Evolutionary conservation across 2,329 filamentous ascomycete species (phyloP), one percentile per base, ranked within the genome.

Genomic region (Aureobasidium sp.): DNA sequence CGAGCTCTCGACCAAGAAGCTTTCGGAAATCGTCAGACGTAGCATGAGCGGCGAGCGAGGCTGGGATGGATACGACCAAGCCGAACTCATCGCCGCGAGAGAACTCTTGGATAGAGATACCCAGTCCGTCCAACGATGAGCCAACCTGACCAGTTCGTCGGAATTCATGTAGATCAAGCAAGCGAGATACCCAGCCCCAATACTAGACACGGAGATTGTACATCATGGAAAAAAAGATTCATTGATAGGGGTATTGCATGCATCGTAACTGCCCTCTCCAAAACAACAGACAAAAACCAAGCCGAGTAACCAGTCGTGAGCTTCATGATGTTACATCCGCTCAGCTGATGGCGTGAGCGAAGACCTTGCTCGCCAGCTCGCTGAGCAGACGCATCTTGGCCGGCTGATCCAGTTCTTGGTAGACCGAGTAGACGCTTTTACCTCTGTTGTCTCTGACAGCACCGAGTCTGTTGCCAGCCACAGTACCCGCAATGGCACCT

Each of bases 391-490:
- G 85, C 59, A 90, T 85, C 69, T 90, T 88, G 69, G 96, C 92
- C 54, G 80, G 81, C 73, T 90, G 88, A 54, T 91, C 91, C 69
- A 99, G 78, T 67, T 96, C 89, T 79, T 90, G 85, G 72, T 93
- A 97, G 17, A 96, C 94, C 29, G 85, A 80, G 74, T 95, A 97
- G 6, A 99, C 94, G 70, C 90, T 95, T 85, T 96, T 97, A 23
- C 92, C 92, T 75, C 86, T 91, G 33, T 88, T 85, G 75, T 99
- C 94, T 60, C 94, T 81, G 21, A 99, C 84, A 7, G 90, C 89
- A 0, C 94, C 94, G n/a, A 97, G 75, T 55, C 92, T 78, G 75
- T 96, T 97, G 11, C 94, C 94, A 0, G 92, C 93, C 2, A 96
- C 92, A 2, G 90, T 90, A 2, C 94, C 94, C 0, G 93, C 93